These are phyloP conservation scores for Penstemon davidsonii DNA, from an alignment of 257 asterid genomes.

Conservation along the genomic window DNA sequence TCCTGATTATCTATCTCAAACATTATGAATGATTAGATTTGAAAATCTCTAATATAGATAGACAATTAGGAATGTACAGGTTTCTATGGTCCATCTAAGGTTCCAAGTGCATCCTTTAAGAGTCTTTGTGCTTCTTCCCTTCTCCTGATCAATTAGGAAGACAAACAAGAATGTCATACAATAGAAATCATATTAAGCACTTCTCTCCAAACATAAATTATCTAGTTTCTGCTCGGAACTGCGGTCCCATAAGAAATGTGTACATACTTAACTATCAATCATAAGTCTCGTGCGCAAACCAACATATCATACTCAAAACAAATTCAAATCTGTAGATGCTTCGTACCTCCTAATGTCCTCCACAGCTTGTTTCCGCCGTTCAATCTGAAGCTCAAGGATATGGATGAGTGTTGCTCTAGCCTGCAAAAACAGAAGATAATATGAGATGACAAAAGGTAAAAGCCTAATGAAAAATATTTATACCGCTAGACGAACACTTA, in stretches of 20 bases:
- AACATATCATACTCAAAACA: slow-evolving; percentile 17
- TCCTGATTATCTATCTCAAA: too few species aligned
- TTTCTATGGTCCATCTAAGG: slow-evolving; percentile 58
- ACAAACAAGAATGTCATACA: slow-evolving; percentile 15
- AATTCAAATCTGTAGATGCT: slow-evolving; percentile 14
- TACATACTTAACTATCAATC: too few species aligned
- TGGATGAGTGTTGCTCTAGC: slow-evolving; percentile 97
- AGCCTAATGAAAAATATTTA: neutral
- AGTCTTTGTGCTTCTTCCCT: slow-evolving; percentile 83
- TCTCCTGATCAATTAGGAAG: slow-evolving; percentile 51
- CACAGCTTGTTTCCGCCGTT: slow-evolving; percentile 86
- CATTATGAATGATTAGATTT: too few species aligned
- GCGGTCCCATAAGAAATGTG: too few species aligned
- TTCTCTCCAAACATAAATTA: too few species aligned
- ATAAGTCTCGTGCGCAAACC: too few species aligned
- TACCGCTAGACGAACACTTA: slow-evolving; percentile 11
- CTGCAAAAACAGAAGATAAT: slow-evolving; percentile 39
- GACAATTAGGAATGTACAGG: neutral
- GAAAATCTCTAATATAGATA: too few species aligned
- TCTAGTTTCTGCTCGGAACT: too few species aligned
- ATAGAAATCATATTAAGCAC: too few species aligned
- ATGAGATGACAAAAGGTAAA: slow-evolving; percentile 21
- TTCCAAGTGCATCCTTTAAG: slow-evolving; percentile 67
- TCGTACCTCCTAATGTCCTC: slow-evolving; percentile 89
- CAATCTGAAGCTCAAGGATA: slow-evolving; percentile 93